Base-by-base conservation (phyloP, 2,329 filamentous ascomycete genomes). In the Magnaporthiopsis incrustans region DNA sequence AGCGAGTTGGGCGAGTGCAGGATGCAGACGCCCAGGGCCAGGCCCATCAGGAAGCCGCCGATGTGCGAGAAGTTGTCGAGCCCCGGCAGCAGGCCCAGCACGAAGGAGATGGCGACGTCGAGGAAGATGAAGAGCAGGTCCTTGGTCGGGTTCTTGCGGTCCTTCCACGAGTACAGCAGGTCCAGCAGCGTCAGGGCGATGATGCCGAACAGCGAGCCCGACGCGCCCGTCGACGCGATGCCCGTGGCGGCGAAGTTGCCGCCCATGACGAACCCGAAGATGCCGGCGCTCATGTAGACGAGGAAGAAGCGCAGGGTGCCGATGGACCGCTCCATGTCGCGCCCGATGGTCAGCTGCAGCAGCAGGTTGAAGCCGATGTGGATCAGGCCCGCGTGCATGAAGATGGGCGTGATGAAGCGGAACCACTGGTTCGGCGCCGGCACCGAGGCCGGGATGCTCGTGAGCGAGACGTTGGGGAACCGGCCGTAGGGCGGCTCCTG, bases 51-150 rank as follows among this genome's bases (percentile, higher is more conserved):
- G 75, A 98, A 97, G 2, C 95, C 95, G 64, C 95, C 95, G 67
- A 99, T 97, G 70, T 99, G 95, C 22, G 91, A 91, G 75, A 98
- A 99, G 76, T 99, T 99, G 80, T 99, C 95, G 60, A 99, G 78
- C 11, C 93, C 94, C 0, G 95, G 95, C 1, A 99, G 82, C 4
- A 99, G 83, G 44, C 95, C 95, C 2, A 99, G 84, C 22, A 95
- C 92, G 73, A 99, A 97, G 0, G 92, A 92, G 68, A 99, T 92
- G 68, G 88, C 79, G 67, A 98, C 86, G 71, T 97, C 93, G 64
- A 97, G 77, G 60, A 93, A 67, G 74, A 98, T 90, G 75, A 96
- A 96, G 63, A 91, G 78, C n/a, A 99, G 79, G 70, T 98, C 95
- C 69, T 90, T 90, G 74, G 87, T 82, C 0, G 95, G 95, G 38